Percentiles rank a stretch among this genome's conserved stretches.
These are phyloP conservation scores for Solanum piurae DNA, from an alignment of 257 asterid genomes.

Conservation along the genomic window DNA sequence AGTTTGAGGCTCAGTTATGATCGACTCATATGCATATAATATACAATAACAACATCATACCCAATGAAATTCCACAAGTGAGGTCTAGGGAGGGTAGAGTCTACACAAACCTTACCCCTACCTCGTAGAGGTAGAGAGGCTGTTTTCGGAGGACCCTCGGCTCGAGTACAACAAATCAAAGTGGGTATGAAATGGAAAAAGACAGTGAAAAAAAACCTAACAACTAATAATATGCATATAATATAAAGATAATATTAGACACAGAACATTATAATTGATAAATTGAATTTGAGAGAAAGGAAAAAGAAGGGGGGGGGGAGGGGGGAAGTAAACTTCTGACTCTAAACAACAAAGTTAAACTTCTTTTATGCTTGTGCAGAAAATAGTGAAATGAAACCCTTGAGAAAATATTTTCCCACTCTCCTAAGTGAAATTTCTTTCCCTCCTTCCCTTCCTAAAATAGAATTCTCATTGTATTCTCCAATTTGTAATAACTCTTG, in stretches of 20 bases:
- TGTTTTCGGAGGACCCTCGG: neutral
- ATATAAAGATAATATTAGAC: neutral
- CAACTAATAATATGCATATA: neutral
- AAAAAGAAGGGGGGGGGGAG: neutral
- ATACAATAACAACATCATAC: neutral
- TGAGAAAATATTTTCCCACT: neutral
- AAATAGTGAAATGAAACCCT: neutral
- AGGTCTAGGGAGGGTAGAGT: neutral
- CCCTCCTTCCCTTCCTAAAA: neutral
- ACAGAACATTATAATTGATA: neutral
- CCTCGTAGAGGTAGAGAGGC: neutral
- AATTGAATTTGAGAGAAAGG: neutral
- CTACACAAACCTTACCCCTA: neutral
- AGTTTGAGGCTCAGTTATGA: neutral
- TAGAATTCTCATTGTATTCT: neutral
- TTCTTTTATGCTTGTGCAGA: neutral
- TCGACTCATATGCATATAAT: neutral
- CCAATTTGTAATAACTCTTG: neutral
- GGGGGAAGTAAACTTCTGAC: neutral
- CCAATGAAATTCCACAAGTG: neutral
- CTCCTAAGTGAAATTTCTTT: neutral
- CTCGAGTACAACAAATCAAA: neutral
- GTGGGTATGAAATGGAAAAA: neutral
- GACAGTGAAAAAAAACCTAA: neutral
- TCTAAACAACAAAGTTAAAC: neutral